Percentiles rank a stretch among this genome's conserved stretches.
These are phyloP conservation scores for Dryas integrifolia DNA, from an alignment of 331 rosid species.

Conservation along the genomic window DNA sequence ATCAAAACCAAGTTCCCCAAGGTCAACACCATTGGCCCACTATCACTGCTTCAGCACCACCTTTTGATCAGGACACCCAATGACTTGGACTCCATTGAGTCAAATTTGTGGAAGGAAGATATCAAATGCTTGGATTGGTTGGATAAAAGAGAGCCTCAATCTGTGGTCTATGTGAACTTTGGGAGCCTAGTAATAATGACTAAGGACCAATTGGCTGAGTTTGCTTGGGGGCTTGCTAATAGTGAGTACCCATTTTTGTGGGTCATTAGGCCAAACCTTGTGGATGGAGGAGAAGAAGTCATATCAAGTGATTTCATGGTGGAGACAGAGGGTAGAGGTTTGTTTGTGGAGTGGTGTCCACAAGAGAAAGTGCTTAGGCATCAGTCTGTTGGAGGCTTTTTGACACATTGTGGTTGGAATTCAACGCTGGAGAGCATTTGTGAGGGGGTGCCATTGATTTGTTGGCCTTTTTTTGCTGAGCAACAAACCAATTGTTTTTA, in stretches of 20 bases:
- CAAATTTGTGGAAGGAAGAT: conserved; percentile 34
- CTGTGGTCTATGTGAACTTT: conserved; percentile 33
- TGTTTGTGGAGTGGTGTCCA: conserved; percentile 20
- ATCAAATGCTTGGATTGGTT: conserved; percentile 25
- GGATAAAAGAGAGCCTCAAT: conserved; percentile 9
- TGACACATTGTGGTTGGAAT: conserved; percentile 11
- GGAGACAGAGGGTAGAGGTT: conserved; percentile 21
- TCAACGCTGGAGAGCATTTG: neutral
- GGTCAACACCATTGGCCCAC: conserved; percentile 30
- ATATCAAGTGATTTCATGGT: neutral
- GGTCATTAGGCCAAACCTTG: conserved; percentile 32
- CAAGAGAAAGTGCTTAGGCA: conserved; percentile 7
- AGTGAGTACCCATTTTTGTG: conserved; percentile 29
- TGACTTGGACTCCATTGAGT: neutral
- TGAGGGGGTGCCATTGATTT: conserved; percentile 6
- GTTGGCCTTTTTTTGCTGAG: conserved; percentile 21
- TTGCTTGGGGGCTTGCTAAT: conserved; percentile 38
- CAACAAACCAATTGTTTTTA: conserved; percentile 16
- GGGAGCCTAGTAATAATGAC: conserved; percentile 28
- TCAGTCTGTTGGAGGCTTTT: conserved; percentile 9
- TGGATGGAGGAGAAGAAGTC: conserved; percentile 12
- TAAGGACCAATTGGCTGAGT: neutral
- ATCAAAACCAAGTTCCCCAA: conserved; percentile 1
- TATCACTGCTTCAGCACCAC: neutral
- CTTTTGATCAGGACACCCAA: neutral